These are phyloP conservation scores for Prunus mongolica DNA, from an alignment of 306 rosid species.

Conservation along the genomic window DNA sequence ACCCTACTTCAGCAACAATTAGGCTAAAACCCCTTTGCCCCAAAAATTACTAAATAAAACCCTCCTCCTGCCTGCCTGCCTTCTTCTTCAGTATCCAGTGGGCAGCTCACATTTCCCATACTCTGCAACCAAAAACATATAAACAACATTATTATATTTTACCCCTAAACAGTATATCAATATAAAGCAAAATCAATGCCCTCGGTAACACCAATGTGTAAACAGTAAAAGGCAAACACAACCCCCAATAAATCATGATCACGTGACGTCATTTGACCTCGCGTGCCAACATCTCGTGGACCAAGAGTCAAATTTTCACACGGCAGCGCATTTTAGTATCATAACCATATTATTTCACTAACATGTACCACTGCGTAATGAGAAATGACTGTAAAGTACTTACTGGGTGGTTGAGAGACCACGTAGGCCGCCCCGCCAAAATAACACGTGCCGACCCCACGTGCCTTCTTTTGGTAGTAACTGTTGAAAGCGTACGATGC, in stretches of 20 bases:
- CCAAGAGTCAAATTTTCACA: not conserved
- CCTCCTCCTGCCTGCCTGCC: not conserved
- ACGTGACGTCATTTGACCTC: constrained; percentile 26
- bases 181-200: not conserved
- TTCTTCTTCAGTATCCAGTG: constrained; percentile 43
- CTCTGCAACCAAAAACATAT: constrained; percentile 39
- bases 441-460: constrained; percentile 75
- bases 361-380: not conserved
- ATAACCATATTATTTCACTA: not conserved
- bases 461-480: constrained; percentile 75
- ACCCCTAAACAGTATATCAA: not conserved
- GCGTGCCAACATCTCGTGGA: constrained; percentile 14
- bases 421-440: constrained; percentile 91
- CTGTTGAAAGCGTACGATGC: constrained; percentile 91
- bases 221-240: not conserved
- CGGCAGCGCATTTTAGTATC: constrained; percentile 22
- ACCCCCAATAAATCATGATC: constrained; percentile 22
- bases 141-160: not conserved
- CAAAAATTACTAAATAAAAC: not conserved
- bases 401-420: constrained; percentile 92
- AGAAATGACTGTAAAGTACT: constrained; percentile 24
- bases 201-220: not conserved
- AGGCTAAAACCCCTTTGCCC: not conserved
- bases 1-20: constrained; percentile 1
- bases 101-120: constrained; percentile 79